These are phyloP conservation scores for Trametes maxima DNA, from an alignment of 768 basidiomycete species.

Conservation along the genomic window DNA sequence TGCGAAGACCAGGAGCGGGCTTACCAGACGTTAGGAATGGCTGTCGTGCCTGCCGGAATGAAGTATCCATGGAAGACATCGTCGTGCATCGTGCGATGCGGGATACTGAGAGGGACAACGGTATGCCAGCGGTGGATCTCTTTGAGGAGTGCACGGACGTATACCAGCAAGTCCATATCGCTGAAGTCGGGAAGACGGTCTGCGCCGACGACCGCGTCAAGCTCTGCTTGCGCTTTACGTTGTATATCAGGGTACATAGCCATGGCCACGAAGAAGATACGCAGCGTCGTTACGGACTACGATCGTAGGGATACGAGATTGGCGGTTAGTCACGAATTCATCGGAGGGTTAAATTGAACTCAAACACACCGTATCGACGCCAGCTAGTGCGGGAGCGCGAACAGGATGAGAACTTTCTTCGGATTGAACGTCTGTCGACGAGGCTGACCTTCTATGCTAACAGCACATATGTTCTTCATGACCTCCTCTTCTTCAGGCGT, in stretches of 20 bases:
- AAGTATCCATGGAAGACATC: constrained; percentile 27
- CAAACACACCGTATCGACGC: constrained; percentile 19
- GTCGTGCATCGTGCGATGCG: constrained; percentile 24
- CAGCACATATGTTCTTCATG: constrained; percentile 1
- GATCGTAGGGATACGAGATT: neutral
- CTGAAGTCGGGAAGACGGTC: constrained; percentile 24
- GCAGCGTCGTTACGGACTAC: constrained; percentile 30
- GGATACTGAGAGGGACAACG: constrained; percentile 32
- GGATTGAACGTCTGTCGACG: neutral
- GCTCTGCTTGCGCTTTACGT: constrained; percentile 29
- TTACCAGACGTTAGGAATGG: constrained; percentile 32
- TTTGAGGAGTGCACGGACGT: constrained; percentile 26
- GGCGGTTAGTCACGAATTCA: no score
- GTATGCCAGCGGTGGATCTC: constrained; percentile 39
- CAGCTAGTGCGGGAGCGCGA: neutral
- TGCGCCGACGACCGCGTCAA: constrained; percentile 31
- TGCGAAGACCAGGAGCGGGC: constrained; percentile 1
- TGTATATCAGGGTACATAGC: constrained; percentile 36
- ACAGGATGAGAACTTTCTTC: neutral
- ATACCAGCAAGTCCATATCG: constrained; percentile 25
- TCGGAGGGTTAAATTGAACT: neutral
- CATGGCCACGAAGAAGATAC: constrained; percentile 38
- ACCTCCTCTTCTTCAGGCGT: constrained; percentile 12
- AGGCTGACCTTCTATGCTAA: constrained; percentile 13
- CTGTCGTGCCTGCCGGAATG: constrained; percentile 29